Evolutionary conservation across 1,139 yeast genomes (phyloP).

Genomic region (Ogataea hybrid): DNA sequence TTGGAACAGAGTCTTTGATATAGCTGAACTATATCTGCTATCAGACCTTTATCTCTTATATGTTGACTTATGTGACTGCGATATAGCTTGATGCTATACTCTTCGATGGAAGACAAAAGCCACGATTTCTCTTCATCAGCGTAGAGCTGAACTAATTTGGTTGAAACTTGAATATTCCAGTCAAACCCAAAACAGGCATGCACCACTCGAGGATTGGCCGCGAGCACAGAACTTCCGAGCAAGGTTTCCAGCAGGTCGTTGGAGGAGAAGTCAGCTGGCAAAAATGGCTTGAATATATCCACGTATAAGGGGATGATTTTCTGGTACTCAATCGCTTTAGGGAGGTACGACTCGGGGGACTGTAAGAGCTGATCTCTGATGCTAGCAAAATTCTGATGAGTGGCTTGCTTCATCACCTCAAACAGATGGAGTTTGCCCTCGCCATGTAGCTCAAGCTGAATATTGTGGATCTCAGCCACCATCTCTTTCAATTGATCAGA

Average conservation of each 20-base stretch:
- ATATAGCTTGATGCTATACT: neutral
- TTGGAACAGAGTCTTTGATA: neutral
- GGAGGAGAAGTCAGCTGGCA: neutral
- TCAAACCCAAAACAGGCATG: conserved; percentile 1
- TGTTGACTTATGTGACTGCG: neutral
- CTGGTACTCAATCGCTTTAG: neutral
- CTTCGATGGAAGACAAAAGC: neutral
- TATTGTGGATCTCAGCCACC: neutral
- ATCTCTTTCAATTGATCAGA: conserved; percentile 1
- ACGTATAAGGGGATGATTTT: neutral
- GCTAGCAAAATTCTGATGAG: neutral
- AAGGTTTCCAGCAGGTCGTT: neutral
- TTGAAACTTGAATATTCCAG: neutral
- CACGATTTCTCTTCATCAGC: neutral
- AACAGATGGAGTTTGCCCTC: conserved; percentile 1
- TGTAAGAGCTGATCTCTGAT: neutral
- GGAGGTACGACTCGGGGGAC: neutral
- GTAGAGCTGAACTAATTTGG: neutral
- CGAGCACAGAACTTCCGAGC: conserved; percentile 2
- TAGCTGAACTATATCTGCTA: neutral
- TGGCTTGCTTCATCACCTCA: conserved; percentile 1
- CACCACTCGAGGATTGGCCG: conserved; percentile 1
- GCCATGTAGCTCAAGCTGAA: conserved; percentile 1
- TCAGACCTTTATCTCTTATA: neutral
- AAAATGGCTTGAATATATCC: conserved; percentile 1